Conservation (phyloP, 2,329 filamentous ascomycete species). For the Colletotrichum lini region DNA sequence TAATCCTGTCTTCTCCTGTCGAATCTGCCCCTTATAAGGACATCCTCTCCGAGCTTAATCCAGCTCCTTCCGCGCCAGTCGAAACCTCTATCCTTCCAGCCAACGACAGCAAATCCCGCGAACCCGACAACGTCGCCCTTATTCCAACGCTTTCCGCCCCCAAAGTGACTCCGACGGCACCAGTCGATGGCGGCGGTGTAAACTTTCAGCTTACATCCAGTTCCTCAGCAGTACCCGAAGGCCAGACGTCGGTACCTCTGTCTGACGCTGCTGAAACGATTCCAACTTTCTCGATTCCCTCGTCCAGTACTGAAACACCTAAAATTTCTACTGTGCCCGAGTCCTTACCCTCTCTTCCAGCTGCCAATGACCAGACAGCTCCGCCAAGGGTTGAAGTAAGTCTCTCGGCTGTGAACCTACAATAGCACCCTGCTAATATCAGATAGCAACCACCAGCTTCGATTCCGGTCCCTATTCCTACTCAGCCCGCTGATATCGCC, state of each 20-base stretch:
- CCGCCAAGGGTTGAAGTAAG: background rate
- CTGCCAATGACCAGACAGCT: constrained; percentile 24
- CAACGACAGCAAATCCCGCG: background rate
- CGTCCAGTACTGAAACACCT: background rate
- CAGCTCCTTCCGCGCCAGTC: background rate
- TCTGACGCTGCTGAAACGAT: background rate
- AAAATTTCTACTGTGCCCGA: background rate
- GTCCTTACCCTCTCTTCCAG: constrained; percentile 10
- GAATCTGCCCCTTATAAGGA: background rate
- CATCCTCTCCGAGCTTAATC: background rate
- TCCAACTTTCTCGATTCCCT: background rate
- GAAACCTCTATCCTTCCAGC: background rate
- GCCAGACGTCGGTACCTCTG: background rate
- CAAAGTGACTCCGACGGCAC: too few species aligned
- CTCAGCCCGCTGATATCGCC: background rate
- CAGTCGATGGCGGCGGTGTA: background rate
- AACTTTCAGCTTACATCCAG: background rate
- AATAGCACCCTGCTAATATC: background rate
- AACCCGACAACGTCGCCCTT: background rate
- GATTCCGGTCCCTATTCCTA: background rate
- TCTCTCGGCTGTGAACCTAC: background rate
- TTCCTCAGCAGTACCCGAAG: background rate
- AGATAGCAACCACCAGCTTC: background rate
- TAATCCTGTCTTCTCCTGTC: background rate
- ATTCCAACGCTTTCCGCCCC: background rate